phyloP scores from a whole-genome alignment of 2,329 filamentous ascomycete genomes.

The Aotearoamyces nothofagi region DNA sequence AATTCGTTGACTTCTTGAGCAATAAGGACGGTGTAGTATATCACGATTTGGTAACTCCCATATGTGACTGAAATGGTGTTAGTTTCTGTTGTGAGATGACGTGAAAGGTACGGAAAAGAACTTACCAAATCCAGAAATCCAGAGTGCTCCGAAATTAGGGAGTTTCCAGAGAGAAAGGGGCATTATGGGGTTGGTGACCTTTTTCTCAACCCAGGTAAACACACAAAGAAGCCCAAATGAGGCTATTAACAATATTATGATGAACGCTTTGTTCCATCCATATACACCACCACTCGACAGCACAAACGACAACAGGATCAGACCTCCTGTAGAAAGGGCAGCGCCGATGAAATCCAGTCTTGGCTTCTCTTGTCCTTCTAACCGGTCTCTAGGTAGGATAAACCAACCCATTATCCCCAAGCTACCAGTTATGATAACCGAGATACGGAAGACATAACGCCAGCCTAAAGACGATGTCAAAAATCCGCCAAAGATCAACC shows the following conservation, averaged over 20 bases:
- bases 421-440: constrained; percentile 19
- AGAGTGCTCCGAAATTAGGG: constrained; percentile 28
- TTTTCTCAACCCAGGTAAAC: constrained; percentile 26
- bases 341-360: constrained; percentile 27
- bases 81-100: constrained; percentile 3
- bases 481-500: constrained; percentile 24
- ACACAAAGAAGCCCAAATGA: constrained; percentile 22
- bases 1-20: constrained; percentile 24
- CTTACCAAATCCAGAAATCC: constrained; percentile 27
- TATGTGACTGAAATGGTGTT: constrained; percentile 19
- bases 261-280: constrained; percentile 28
- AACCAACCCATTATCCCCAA: constrained; percentile 19
- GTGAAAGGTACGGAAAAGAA: neutral
- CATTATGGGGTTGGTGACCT: constrained; percentile 28
- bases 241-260: constrained; percentile 25
- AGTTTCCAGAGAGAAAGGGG: constrained; percentile 28
- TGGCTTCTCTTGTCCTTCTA: constrained; percentile 18
- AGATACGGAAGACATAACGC: constrained; percentile 24
- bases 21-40: constrained; percentile 27
- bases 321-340: constrained; percentile 24
- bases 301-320: constrained; percentile 28
- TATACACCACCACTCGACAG: constrained; percentile 29
- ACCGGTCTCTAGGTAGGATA: constrained; percentile 22
- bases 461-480: constrained; percentile 23
- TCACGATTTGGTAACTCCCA: constrained; percentile 25